Evolutionary conservation across 2,329 filamentous ascomycete species (phyloP).

Genomic region (Alternaria panax): DNA sequence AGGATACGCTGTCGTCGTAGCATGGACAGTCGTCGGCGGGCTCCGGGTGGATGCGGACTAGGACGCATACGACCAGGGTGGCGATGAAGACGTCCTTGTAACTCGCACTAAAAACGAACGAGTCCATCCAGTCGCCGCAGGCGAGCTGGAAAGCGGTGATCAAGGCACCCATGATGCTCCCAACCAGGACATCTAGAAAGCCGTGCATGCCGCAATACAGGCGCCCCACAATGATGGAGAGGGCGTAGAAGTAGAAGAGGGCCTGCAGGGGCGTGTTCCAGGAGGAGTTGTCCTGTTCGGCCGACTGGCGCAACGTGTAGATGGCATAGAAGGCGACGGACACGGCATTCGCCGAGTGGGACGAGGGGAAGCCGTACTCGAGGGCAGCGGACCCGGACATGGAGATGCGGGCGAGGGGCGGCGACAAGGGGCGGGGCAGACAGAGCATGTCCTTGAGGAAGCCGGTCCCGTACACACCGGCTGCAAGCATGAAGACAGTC

Average conservation of each 20-base stretch:
- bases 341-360: slow-evolving; percentile 95
- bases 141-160: slow-evolving; percentile 64
- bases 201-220: slow-evolving; percentile 99
- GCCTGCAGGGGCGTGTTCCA: slow-evolving; percentile 70
- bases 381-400: slow-evolving; percentile 96
- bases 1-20: slow-evolving; percentile 94
- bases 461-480: slow-evolving; percentile 75
- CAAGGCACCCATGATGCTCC: slow-evolving; percentile 76
- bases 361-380: slow-evolving; percentile 97
- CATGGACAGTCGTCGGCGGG: slow-evolving; percentile 97
- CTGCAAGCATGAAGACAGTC: slow-evolving; percentile 67
- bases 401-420: slow-evolving; percentile 90
- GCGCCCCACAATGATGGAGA: slow-evolving; percentile 88
- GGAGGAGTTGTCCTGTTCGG: slow-evolving; percentile 66
- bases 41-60: slow-evolving; percentile 91
- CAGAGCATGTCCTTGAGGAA: slow-evolving; percentile 95
- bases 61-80: slow-evolving; percentile 70
- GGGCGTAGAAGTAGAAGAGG: slow-evolving; percentile 81
- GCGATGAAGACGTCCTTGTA: slow-evolving; percentile 71
- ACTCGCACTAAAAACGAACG: slow-evolving; percentile 65
- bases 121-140: slow-evolving; percentile 68
- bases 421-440: slow-evolving; percentile 87
- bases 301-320: slow-evolving; percentile 70
- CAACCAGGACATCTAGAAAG: slow-evolving; percentile 87
- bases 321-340: slow-evolving; percentile 89